phyloP scores from a whole-genome alignment of 495 filamentous ascomycete genomes.

The Letharia lupina region DNA sequence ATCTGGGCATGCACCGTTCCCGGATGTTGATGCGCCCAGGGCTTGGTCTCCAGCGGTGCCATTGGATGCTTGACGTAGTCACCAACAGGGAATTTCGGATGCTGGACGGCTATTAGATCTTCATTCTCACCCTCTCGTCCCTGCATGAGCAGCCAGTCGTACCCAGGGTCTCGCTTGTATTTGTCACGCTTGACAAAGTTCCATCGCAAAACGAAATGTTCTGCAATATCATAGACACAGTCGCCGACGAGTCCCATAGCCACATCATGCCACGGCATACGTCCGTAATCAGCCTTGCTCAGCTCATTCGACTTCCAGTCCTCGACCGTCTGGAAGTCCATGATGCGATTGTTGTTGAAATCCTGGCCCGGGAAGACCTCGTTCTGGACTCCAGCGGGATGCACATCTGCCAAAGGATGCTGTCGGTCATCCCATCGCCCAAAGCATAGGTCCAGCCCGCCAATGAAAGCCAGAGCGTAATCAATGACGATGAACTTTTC shows the following conservation, averaged over 20 bases:
- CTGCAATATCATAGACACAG: slow-evolving; percentile 87
- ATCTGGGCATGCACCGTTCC: slow-evolving; percentile 77
- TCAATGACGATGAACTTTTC: slow-evolving; percentile 96
- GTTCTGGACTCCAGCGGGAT: slow-evolving; percentile 70
- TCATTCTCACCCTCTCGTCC: slow-evolving; percentile 76
- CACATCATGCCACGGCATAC: slow-evolving; percentile 98
- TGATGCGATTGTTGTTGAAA: slow-evolving; percentile 89
- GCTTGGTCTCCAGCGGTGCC: slow-evolving; percentile 46
- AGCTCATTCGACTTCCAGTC: slow-evolving; percentile 92
- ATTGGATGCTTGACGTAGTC: slow-evolving; percentile 79
- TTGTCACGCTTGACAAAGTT: slow-evolving; percentile 97
- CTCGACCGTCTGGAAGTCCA: slow-evolving; percentile 86
- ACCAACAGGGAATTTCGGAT: slow-evolving; percentile 77
- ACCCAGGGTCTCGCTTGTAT: slow-evolving; percentile 75
- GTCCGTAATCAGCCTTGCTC: slow-evolving; percentile 83
- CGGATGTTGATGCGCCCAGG: slow-evolving; percentile 41
- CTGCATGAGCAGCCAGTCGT: slow-evolving; percentile 74
- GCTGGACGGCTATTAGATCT: slow-evolving; percentile 76
- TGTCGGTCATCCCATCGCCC: slow-evolving; percentile 85
- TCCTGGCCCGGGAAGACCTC: slow-evolving; percentile 95
- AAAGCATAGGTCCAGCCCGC: slow-evolving; percentile 92
- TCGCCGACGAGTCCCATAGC: slow-evolving; percentile 83
- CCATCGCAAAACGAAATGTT: slow-evolving; percentile 93
- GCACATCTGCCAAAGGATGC: slow-evolving; percentile 78
- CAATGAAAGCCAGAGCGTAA: slow-evolving; percentile 82